phyloP scores from a whole-genome alignment of 192 early-diverging fungal genomes.

The Gaertneriomyces sp. region DNA sequence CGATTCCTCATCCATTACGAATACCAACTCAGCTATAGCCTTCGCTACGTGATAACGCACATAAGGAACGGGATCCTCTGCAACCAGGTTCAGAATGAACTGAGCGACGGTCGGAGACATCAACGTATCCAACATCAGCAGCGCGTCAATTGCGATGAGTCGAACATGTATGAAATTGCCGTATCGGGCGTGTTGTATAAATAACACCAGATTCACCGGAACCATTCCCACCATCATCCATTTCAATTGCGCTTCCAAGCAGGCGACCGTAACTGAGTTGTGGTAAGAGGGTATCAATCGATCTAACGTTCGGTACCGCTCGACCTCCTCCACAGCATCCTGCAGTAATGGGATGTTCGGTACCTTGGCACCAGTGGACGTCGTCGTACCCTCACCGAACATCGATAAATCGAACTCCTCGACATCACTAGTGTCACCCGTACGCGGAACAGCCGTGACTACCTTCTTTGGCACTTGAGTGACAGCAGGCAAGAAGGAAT shows the following conservation, averaged over 20 bases:
- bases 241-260: slow-evolving; percentile 69
- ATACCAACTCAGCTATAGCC: slow-evolving; percentile 22
- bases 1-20: slow-evolving; percentile 12
- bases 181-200: slow-evolving; percentile 69
- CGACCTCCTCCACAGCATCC: slow-evolving; percentile 65
- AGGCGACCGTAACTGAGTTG: slow-evolving; percentile 76
- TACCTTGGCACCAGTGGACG: slow-evolving; percentile 8
- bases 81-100: slow-evolving; percentile 61
- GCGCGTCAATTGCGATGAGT: slow-evolving; percentile 65
- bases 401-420: slow-evolving; percentile 32
- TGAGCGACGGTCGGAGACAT: slow-evolving; percentile 30
- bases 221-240: slow-evolving; percentile 67
- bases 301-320: slow-evolving; percentile 74
- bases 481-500: slow-evolving; percentile 54
- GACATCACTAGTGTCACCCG: slow-evolving; percentile 13
- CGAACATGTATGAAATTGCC: slow-evolving; percentile 73
- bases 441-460: neutral
- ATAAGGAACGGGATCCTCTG: slow-evolving; percentile 59
- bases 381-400: slow-evolving; percentile 10
- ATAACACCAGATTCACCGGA: slow-evolving; percentile 64
- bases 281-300: slow-evolving; percentile 80
- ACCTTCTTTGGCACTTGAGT: slow-evolving; percentile 12
- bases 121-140: slow-evolving; percentile 72
- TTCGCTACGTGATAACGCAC: slow-evolving; percentile 57
- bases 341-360: slow-evolving; percentile 46